Evolutionary conservation across 805 yeast species (phyloP).

Genomic region (Hanseniaspora jakobsenii): DNA sequence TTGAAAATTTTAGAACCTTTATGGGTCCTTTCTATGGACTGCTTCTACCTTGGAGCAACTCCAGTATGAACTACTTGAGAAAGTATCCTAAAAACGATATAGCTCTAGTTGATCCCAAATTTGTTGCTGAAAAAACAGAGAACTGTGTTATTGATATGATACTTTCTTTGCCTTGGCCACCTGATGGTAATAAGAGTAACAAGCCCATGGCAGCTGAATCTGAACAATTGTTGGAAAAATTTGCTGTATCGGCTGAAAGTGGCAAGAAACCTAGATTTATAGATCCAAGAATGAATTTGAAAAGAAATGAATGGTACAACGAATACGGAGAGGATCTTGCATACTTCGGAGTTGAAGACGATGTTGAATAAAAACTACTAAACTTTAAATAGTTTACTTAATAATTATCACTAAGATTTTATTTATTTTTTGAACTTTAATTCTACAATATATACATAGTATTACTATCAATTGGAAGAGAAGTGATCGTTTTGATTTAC

Average conservation of each 20-base stretch:
- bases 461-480: too few species aligned
- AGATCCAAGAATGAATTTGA: conserved; percentile 23
- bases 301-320: conserved; percentile 54
- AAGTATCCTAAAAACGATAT: conserved; percentile 44
- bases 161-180: conserved; percentile 80
- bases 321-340: conserved; percentile 70
- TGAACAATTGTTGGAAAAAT: too few species aligned
- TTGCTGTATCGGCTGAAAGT: too few species aligned
- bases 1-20: conserved; percentile 39
- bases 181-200: conserved; percentile 43
- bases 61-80: conserved; percentile 46
- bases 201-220: too few species aligned
- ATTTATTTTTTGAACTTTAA: too few species aligned
- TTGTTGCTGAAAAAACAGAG: conserved; percentile 33
- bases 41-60: conserved; percentile 60
- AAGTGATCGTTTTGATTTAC: too few species aligned
- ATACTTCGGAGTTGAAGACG: conserved; percentile 81
- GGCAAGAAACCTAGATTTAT: conserved; percentile 25
- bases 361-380: conserved; percentile 48
- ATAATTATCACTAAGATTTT: too few species aligned
- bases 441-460: too few species aligned
- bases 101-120: conserved; percentile 27
- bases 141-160: conserved; percentile 24
- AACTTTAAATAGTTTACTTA: too few species aligned
- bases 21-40: conserved; percentile 56